Base-by-base conservation (phyloP, 371 early-diverging fungal species). In the Rhizopus arrhizus region DNA sequence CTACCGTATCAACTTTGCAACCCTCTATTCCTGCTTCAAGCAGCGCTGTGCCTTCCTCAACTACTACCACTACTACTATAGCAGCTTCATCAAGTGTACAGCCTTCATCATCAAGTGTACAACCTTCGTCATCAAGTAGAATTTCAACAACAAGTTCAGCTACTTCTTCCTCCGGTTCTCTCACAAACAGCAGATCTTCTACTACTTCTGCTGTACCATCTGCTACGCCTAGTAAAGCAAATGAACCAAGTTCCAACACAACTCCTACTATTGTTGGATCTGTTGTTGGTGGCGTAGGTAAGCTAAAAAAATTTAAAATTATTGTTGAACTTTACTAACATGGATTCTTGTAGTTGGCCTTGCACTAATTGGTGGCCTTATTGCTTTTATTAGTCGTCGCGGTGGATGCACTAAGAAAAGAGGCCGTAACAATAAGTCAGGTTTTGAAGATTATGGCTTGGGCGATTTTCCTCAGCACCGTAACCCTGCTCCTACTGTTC, bases 401-500 rank as follows among this genome's bases (percentile, higher is more conserved):
- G 74, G 72, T 41, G 76, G 72, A 48, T 73, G 68, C 46, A 60
- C 67, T 33, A 62, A 63, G 31, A 55, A 66, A 34, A 49, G 55
- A 12, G 54, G 66, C n/a, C 73, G 48, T 15, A 70, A 70, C 36
- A 65, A 67, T 3, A 54, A 63, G 5, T 35, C 66, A 15, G 76
- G 75, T 16, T 75, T 75, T 59, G 74, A 78, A 31, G 79, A 78
- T 61, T 78, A 73, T 60, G 79, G 76, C 4, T 56, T 78, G 48
- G 74, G 66, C 32, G 79, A 78, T 60, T 78, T 78, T 65, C 76
- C 79, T 58, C 74, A 69, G 41, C 73, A 73, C 13, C 59, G 63
- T 41, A 50, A 57, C 4, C 28, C 60, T 11, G 53, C 59, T 34
- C 35, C 58, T 10, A 53, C 48, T 29, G 56, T 59, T 32, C 56